Evolutionary conservation across 2,329 filamentous ascomycete genomes (phyloP), one percentile per base, ranked within the genome.

Genomic region (Verticillium longisporum): DNA sequence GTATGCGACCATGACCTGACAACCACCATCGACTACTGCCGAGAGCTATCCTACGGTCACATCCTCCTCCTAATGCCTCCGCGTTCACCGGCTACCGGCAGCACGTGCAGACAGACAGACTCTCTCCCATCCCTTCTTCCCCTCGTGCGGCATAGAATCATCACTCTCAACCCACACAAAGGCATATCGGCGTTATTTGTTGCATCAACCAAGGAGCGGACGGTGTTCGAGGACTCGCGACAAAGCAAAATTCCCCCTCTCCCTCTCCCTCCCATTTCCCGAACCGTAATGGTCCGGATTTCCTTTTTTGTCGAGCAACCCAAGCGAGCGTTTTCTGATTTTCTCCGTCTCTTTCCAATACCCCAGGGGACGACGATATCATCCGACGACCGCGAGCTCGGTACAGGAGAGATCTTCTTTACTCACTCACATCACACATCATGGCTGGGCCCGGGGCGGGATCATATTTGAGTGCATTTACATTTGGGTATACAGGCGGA

Each of bases 1-100:
- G 75, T 96, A 93, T 74, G 84, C 91, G 68, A 88, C 91, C 65
- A 92, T 89, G 67, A 96, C 96, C 81, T 97, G 90, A 90, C 82
- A 84, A 85, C 77, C 82, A 85, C 71, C 76, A 73, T 72, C 77
- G 65, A 74, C 73, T 71, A 73, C 76, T 72, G 75, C 73, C 70
- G 74, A 78, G 70, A 75, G 74, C 70, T 78, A 77, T 71, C 77
- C 78, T 26, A 55, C 54, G 32, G 26, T 55, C 54, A 55, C 54
- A 50, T 26, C 41, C 41, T 50, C 41, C 41, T 50, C 41, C 41
- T 50, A 50, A 50, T 50, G n/a, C 41, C 41, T 15, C 15, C n/a
- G 3, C 54, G 68, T 75, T 75, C 71, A 77, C 77, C 68, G 26
- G 81, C 79, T 66, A 79, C 77, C 69, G 68, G 76, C 73, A 75